Percentiles rank a stretch among this genome's conserved stretches.
These are phyloP conservation scores for Globisporangium barbulae DNA, from an alignment of 352 stramenopile species.

Conservation along the genomic window DNA sequence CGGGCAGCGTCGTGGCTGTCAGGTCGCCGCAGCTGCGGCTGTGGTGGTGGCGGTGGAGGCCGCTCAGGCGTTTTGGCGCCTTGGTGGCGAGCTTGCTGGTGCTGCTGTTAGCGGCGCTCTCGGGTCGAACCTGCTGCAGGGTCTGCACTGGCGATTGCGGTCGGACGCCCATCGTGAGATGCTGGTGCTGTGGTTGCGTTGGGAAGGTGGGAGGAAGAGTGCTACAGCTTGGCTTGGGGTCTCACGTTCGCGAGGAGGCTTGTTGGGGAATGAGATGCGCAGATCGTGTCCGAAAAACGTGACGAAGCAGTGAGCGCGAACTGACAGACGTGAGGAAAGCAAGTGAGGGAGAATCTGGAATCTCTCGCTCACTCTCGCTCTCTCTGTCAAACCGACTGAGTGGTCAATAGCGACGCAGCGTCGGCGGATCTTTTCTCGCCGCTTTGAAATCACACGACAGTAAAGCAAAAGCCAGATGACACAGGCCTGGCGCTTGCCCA, in stretches of 20 bases:
- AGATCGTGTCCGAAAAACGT: slow-evolving; percentile 1
- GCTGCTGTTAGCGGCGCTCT: neutral
- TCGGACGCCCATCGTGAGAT: slow-evolving; percentile 44
- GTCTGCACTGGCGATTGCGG: slow-evolving; percentile 21
- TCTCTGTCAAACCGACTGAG: slow-evolving; percentile 9
- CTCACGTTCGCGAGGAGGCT: neutral
- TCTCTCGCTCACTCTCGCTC: neutral
- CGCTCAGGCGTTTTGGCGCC: slow-evolving; percentile 26
- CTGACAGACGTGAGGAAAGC: neutral
- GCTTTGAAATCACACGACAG: neutral
- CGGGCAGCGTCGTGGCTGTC: slow-evolving; percentile 29
- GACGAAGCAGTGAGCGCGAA: slow-evolving; percentile 3
- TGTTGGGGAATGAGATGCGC: slow-evolving; percentile 12
- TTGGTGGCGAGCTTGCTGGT: slow-evolving; percentile 13
- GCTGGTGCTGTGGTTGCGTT: neutral
- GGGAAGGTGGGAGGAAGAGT: neutral
- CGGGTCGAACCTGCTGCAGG: slow-evolving; percentile 19
- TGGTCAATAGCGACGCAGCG: slow-evolving; percentile 3
- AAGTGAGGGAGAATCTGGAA: neutral
- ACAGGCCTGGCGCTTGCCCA: neutral
- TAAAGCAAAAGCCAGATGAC: slow-evolving; percentile 9
- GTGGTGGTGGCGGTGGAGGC: slow-evolving; percentile 30
- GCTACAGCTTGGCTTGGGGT: slow-evolving; percentile 8
- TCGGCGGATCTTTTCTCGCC: slow-evolving; percentile 2
- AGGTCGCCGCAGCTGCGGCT: slow-evolving; percentile 14